Evolutionary conservation across 495 filamentous ascomycete species (phyloP).

Genomic region (Aspergillus haitiensis): DNA sequence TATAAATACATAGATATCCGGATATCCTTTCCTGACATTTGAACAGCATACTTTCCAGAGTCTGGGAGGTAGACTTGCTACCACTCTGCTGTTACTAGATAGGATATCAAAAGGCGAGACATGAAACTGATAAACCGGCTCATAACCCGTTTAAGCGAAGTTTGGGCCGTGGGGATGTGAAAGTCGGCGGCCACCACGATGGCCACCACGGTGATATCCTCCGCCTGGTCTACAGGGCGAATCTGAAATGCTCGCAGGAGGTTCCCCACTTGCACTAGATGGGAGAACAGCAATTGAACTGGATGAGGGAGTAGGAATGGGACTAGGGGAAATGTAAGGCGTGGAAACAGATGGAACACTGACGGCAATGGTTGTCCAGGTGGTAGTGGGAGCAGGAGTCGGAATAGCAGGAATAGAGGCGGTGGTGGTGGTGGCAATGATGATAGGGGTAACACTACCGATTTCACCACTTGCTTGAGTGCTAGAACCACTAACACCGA

Average conservation of each 20-base stretch:
- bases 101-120: background rate
- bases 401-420: slow-evolving; percentile 17
- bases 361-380: slow-evolving; percentile 22
- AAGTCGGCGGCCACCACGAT: background rate
- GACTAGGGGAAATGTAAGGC: background rate
- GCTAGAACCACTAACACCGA: no score
- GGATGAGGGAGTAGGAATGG: slow-evolving; percentile 1
- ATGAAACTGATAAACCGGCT: background rate
- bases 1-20: background rate
- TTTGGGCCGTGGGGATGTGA: no score
- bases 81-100: background rate
- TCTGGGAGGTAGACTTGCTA: background rate
- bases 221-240: background rate
- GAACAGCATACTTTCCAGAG: background rate
- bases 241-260: no score
- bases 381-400: background rate
- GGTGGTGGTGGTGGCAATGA: slow-evolving; percentile 15
- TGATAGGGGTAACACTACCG: slow-evolving; percentile 8
- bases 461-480: no score
- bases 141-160: no score
- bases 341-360: background rate
- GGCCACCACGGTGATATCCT: background rate
- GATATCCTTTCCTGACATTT: background rate
- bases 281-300: background rate
- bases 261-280: background rate